Evolutionary conservation across 2,329 filamentous ascomycete genomes (phyloP).

Genomic region (Fusarium phyllophilum): DNA sequence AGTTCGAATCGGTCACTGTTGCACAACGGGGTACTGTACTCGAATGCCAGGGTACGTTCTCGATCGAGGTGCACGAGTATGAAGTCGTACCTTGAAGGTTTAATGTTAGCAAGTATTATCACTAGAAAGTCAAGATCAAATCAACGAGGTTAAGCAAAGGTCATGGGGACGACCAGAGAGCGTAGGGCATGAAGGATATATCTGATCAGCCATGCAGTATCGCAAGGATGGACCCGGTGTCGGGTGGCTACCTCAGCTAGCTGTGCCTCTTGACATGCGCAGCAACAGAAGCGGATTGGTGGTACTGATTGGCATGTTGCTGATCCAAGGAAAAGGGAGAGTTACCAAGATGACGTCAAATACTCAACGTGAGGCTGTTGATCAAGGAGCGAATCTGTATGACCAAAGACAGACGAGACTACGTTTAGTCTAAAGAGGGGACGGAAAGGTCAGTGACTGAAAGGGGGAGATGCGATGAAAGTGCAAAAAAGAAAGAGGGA

Average conservation of each 20-base stretch:
- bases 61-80: not conserved
- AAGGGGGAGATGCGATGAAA: conserved; percentile 1
- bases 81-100: not conserved
- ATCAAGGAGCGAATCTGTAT: conserved; percentile 6
- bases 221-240: not conserved
- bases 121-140: conserved; percentile 3
- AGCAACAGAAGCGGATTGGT: conserved; percentile 18
- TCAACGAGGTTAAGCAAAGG: not conserved
- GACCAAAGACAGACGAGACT: not conserved
- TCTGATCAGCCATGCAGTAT: not conserved
- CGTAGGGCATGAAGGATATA: not conserved
- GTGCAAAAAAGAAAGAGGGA: not conserved
- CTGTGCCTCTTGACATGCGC: conserved; percentile 11
- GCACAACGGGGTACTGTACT: not conserved
- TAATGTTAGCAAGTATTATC: conserved; percentile 18
- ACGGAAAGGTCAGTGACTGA: not conserved
- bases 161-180: not conserved
- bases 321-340: conserved; percentile 29
- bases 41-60: not conserved
- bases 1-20: not conserved
- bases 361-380: conserved; percentile 7
- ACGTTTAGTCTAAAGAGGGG: conserved; percentile 10
- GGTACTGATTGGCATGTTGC: conserved; percentile 21
- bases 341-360: conserved; percentile 45
- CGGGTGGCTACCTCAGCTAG: conserved; percentile 2